These are phyloP conservation scores for Tricholoma furcatifolium DNA, from an alignment of 768 basidiomycete genomes.

Conservation along the genomic window DNA sequence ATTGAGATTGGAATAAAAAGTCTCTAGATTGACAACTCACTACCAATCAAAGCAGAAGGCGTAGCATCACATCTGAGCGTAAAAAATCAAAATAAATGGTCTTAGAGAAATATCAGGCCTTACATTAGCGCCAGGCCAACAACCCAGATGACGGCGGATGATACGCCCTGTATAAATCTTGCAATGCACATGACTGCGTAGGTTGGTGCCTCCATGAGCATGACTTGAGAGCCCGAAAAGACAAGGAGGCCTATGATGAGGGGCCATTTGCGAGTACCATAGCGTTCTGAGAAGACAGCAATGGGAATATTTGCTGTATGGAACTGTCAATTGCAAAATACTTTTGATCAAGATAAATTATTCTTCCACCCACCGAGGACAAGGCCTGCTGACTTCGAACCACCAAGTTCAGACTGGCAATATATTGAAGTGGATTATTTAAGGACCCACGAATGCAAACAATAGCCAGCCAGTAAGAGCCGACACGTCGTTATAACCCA, in stretches of 20 bases:
- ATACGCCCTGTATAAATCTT: constrained; percentile 57
- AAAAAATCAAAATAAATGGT: background rate
- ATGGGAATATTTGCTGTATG: constrained; percentile 53
- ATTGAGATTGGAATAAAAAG: background rate
- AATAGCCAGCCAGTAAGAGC: constrained; percentile 59
- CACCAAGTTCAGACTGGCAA: background rate
- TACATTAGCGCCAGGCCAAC: constrained; percentile 61
- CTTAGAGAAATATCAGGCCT: constrained; percentile 3
- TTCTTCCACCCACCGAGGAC: constrained; percentile 41
- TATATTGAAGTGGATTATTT: background rate
- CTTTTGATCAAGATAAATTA: no score
- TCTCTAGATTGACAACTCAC: constrained; percentile 31
- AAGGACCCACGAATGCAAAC: constrained; percentile 50
- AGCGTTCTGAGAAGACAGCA: constrained; percentile 53
- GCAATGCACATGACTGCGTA: constrained; percentile 59
- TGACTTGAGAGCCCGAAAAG: constrained; percentile 52
- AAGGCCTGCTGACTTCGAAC: constrained; percentile 51
- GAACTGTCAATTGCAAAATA: no score
- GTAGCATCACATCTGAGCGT: constrained; percentile 52
- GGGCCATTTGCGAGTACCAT: constrained; percentile 43
- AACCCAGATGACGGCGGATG: constrained; percentile 62
- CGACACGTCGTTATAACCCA: constrained; percentile 46
- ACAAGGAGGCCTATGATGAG: constrained; percentile 49
- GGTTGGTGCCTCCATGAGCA: constrained; percentile 62
- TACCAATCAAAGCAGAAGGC: constrained; percentile 45